Conservation (phyloP, 345 rosid species). For the Zanthoxylum bungeanum region DNA sequence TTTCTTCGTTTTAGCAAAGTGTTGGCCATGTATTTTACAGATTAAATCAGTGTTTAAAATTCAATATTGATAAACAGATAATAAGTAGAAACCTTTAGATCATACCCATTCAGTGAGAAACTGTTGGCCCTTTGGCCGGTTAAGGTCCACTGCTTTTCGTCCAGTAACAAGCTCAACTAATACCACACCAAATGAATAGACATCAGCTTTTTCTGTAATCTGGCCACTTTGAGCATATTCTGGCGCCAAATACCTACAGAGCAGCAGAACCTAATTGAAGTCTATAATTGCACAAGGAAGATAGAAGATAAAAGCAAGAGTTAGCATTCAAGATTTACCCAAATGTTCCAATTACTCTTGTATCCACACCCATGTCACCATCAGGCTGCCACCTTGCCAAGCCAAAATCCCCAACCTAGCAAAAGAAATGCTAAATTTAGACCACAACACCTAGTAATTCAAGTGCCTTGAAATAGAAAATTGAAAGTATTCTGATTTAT, state of each 20-base stretch:
- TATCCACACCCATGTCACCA: slow-evolving; percentile 92
- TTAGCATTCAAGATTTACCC: slow-evolving; percentile 53
- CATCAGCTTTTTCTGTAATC: slow-evolving; percentile 96
- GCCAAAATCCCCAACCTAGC: slow-evolving; percentile 98
- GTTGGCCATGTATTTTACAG: neutral
- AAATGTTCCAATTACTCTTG: slow-evolving; percentile 97
- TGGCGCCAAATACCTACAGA: slow-evolving; percentile 91
- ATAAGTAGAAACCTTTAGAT: slow-evolving; percentile 10
- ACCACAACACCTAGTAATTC: neutral
- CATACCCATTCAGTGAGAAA: slow-evolving; percentile 97
- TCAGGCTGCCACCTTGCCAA: slow-evolving; percentile 99
- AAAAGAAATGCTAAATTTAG: slow-evolving; percentile 9
- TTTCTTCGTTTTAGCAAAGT: neutral
- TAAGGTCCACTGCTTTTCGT: slow-evolving; percentile 89
- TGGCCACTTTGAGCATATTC: slow-evolving; percentile 98
- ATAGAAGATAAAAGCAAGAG: slow-evolving; percentile 10
- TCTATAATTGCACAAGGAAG: neutral
- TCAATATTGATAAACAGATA: neutral
- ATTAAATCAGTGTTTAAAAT: neutral
- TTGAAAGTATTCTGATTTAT: neutral
- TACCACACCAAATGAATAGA: slow-evolving; percentile 97
- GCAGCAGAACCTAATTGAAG: slow-evolving; percentile 7
- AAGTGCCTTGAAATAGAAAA: neutral
- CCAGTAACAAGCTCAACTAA: slow-evolving; percentile 96
- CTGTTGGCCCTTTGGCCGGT: slow-evolving; percentile 93